Base-by-base conservation (phyloP, 495 filamentous ascomycete species). In the Penicillium roqueforti region DNA sequence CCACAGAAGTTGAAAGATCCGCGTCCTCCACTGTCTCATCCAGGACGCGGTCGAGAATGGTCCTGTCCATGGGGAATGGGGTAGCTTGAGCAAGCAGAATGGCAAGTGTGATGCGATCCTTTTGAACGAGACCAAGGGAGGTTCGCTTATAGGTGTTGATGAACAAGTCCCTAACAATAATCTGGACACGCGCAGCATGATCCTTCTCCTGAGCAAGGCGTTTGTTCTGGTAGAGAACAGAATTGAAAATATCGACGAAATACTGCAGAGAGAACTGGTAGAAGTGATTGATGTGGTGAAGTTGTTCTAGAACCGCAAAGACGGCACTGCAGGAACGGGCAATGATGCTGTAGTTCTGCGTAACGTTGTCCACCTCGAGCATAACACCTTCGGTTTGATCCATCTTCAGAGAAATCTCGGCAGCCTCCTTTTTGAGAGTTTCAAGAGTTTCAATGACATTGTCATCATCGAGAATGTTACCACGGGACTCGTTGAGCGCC, bases 211-310 rank as follows among this genome's bases (percentile, higher is more conserved):
- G 77, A 6, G 82, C 79, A 46, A 95, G 79, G 23, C 81, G 80
- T 61, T 87, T 87, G 70, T 93, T 93, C 50, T 83, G 78, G 60
- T 87, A 87, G 18, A 99, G 81, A 32, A 99, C 92, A 1, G 88
- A 85, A 65, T 95, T 84, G 81, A 99, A 97, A 59, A 99, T 99
- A 63, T 96, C 89, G 14, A 93, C 80, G 69, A 99, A 99, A 72
- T 92, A 98, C 74, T 96, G 91, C 43, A 99, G 79, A 19, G 95
- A 97, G 80, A 99, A 97, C 62, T 97, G 93, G 68, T 99, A 99
- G 76, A 97, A 97, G 76, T 97, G 95, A 67, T 99, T 96, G 68
- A 99, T 83, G 63, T 96, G 92, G 67, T 96, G 92, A 41, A 99
- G 85, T 68, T 97, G 92, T 72, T 97, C 95, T 43, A 99, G 79